Percentiles rank a stretch among this genome's conserved stretches.
Conservation (phyloP, 805 yeast genomes). For the Candida jianshihensis region DNA sequence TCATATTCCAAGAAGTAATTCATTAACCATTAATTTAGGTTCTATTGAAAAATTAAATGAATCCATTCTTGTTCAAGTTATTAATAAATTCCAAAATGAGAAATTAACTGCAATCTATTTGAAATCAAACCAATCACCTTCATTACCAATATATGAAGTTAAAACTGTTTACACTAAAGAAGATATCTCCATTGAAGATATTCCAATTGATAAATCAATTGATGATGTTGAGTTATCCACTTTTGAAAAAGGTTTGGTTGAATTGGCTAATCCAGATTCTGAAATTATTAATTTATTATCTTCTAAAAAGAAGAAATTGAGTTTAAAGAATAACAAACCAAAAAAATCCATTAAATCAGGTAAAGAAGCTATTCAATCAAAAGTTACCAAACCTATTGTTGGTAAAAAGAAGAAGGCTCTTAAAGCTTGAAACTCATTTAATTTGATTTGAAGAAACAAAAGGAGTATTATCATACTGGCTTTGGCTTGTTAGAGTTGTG, state of each 20-base stretch:
- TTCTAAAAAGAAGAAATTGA: conserved; percentile 30
- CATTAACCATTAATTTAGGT: conserved; percentile 63
- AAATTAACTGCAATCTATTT: conserved; percentile 52
- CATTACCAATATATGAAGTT: conserved; percentile 74
- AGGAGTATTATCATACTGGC: too few relatives aligned
- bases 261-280: conserved; percentile 65
- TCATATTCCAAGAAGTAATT: conserved; percentile 68
- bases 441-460: too few relatives aligned
- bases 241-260: conserved; percentile 75
- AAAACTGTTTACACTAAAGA: conserved; percentile 38
- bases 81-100: conserved; percentile 36
- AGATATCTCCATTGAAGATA: conserved; percentile 18
- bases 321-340: conserved; percentile 26
- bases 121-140: conserved; percentile 69
- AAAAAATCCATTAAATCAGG: too few relatives aligned
- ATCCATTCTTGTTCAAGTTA: conserved; percentile 45
- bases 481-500: too few relatives aligned
- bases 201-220: background rate
- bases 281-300: conserved; percentile 58
- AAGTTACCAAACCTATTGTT: too few relatives aligned
- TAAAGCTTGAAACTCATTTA: too few relatives aligned
- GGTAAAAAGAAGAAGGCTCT: too few relatives aligned
- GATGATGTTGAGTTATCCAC: conserved; percentile 41
- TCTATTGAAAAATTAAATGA: conserved; percentile 34
- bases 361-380: background rate